Evolutionary conservation across 164 flowering plant species (phyloP), one percentile per base, ranked within the genome.

Genomic region (Nymphaea thermarum): DNA sequence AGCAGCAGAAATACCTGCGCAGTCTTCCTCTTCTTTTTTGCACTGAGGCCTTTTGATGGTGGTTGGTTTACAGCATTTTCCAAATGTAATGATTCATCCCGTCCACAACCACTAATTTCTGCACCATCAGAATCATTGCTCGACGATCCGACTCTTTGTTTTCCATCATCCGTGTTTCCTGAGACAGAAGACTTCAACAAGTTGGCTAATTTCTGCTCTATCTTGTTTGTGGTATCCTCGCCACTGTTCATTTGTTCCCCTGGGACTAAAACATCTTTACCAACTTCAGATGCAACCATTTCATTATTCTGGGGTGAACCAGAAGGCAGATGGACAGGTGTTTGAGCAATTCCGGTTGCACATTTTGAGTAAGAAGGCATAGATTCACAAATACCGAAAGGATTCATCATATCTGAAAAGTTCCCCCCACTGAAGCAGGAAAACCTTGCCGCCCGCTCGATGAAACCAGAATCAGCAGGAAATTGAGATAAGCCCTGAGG

Each of bases 391-490:
- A 71, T 64, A 43, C 71, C 67, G 71, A 81, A 81, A 61, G 87
- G 84, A 73, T 80, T 86, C 77, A 78, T 69, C 75, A 85, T 71
- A 68, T 51, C 57, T 8, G 57, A 51, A 51, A 51, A 51, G 4
- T 15, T 51, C 14, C 88, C 95, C 57, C 57, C 57, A 74, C 71
- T 83, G 73, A 90, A 91, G 74, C 86, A 82, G 3, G 99, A 94
- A 66, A 82, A 86, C 77, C 92, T 79, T 6, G 96, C 96, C 6
- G 99, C 98, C 43, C 99, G 81, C 77, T 94, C 93, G 62, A 91
- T 87, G 79, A 94, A 91, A 25, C 76, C 90, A n/a, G 92, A 87
- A 77, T 94, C 96, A 47, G 93, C 79, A 7, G 97, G 88, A 60
- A 91, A 78, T 62, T 93, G 93, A 63, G 93, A 74, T 42, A 91